These are phyloP conservation scores for Diplodia mutila DNA, from an alignment of 2,329 filamentous ascomycete species.

Conservation along the genomic window DNA sequence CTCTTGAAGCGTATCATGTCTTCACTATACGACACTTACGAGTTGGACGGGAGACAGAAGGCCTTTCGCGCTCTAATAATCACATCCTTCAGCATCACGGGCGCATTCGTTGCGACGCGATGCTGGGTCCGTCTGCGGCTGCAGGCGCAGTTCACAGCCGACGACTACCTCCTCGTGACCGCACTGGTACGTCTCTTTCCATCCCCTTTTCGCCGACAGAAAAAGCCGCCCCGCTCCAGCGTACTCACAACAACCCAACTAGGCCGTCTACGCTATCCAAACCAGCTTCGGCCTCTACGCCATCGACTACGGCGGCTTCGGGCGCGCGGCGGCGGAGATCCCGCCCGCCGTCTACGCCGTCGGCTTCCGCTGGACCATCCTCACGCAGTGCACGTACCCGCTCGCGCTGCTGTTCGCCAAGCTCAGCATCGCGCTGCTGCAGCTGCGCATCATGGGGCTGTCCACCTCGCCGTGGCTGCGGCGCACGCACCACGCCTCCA, in stretches of 20 bases:
- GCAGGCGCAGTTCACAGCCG: slow-evolving; percentile 13
- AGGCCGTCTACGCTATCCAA: neutral
- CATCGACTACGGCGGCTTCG: neutral
- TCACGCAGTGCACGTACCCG: neutral
- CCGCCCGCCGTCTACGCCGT: neutral
- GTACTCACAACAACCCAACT: too few relatives aligned
- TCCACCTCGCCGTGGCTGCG: neutral
- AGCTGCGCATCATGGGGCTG: slow-evolving; percentile 8
- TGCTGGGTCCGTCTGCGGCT: slow-evolving; percentile 1
- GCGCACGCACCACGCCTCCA: neutral
- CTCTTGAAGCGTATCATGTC: too few relatives aligned
- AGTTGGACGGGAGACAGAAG: neutral
- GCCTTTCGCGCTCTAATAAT: neutral
- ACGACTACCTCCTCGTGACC: slow-evolving; percentile 3
- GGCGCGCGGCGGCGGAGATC: neutral
- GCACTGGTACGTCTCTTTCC: neutral
- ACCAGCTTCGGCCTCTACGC: neutral
- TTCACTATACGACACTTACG: neutral
- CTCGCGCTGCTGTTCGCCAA: neutral
- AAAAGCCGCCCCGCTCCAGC: too few relatives aligned
- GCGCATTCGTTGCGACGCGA: neutral
- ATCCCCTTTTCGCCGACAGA: too few relatives aligned
- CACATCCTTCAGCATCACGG: neutral
- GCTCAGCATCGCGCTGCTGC: slow-evolving; percentile 16
- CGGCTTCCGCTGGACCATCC: neutral